Base-by-base conservation (phyloP, 495 filamentous ascomycete genomes). In the Daldinia concentrica region DNA sequence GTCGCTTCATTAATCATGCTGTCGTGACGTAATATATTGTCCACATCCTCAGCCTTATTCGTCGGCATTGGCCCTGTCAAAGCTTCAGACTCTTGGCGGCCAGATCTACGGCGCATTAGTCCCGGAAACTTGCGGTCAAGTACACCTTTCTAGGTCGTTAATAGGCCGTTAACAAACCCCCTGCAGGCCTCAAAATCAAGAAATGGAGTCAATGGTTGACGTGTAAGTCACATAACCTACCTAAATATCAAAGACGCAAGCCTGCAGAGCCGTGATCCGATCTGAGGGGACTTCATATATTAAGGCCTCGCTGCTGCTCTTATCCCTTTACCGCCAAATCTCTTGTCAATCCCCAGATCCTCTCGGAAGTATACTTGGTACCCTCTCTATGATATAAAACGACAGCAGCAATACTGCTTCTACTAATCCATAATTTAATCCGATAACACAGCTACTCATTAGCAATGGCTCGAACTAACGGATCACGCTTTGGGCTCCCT, bases 41-140 rank as follows among this genome's bases (percentile, higher is more conserved):
- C 14, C 55, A 29, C 50, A 34, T 24, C 55, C 29, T 67, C 64
- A 72, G 63, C 69, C 69, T 67, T 59, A 72, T 72, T 72, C 69
- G 69, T 45, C 48, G 52, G 59, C 69, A 60, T 64, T 64, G 36
- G 26, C 48, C 60, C 52, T 67, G 59, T 64, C 54, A 50, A 17
- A 64, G 15, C 59, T 60, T 27, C 45, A 48, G 22, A 32, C 12
- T 45, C 54, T 64, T 68, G 32, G 69, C 58, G 34, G 45, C 54
- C 34, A 57, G 69, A 72, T 72, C 69, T 48, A 51, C 59, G 43
- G 22, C 43, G 69, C 69, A 64, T 72, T 72, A 72, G 69, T 55
- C 32, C 69, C 59, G 58, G 27, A 29, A 67, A 72, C 59, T 72
- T 72, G 64, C 69, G 69, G 69, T 72, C 64, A 66, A 60, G 32